Evolutionary conservation across 805 yeast species (phyloP).

Genomic region (Starmerella floricola): DNA sequence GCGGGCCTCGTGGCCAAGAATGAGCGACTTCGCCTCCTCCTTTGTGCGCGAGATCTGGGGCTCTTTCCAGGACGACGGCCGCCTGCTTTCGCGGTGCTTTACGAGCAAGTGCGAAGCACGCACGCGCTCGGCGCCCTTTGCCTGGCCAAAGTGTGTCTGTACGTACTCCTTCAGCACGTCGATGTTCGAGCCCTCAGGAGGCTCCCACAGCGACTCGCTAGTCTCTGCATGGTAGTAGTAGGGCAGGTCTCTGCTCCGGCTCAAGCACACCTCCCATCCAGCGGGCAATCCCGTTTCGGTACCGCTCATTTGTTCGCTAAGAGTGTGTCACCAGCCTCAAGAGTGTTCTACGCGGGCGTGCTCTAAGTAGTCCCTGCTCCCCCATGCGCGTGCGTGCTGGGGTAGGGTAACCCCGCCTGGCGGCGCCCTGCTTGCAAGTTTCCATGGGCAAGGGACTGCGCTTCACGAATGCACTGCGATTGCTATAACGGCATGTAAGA

Average conservation of each 20-base stretch:
- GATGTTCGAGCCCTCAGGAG: slow-evolving; percentile 72
- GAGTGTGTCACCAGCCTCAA: too few species aligned
- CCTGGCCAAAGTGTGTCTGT: slow-evolving; percentile 25
- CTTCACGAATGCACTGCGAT: too few species aligned
- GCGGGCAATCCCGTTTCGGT: slow-evolving; percentile 60
- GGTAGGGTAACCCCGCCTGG: too few species aligned
- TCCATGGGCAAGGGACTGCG: too few species aligned
- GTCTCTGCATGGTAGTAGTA: slow-evolving; percentile 65
- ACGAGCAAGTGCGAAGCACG: slow-evolving; percentile 72
- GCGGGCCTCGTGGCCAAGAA: slow-evolving; percentile 45
- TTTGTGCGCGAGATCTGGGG: slow-evolving; percentile 63
- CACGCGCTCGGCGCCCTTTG: slow-evolving; percentile 36
- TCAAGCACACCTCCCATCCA: slow-evolving; percentile 70
- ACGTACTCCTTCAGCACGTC: slow-evolving; percentile 48
- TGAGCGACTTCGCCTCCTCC: slow-evolving; percentile 61
- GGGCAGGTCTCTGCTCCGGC: slow-evolving; percentile 71
- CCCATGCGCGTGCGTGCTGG: too few species aligned
- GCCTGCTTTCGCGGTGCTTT: slow-evolving; percentile 71
- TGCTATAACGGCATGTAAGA: too few species aligned
- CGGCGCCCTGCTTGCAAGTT: too few species aligned
- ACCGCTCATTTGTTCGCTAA: too few species aligned
- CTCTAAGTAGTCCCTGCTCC: too few species aligned
- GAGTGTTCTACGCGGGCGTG: too few species aligned
- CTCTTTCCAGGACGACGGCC: slow-evolving; percentile 86
- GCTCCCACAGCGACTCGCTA: slow-evolving; percentile 75